A percentile compares a stretch with the other conserved stretches of the same genome.
phyloP scores from a whole-genome alignment of 441 rosid species.

The Theobroma grandiflorum region DNA sequence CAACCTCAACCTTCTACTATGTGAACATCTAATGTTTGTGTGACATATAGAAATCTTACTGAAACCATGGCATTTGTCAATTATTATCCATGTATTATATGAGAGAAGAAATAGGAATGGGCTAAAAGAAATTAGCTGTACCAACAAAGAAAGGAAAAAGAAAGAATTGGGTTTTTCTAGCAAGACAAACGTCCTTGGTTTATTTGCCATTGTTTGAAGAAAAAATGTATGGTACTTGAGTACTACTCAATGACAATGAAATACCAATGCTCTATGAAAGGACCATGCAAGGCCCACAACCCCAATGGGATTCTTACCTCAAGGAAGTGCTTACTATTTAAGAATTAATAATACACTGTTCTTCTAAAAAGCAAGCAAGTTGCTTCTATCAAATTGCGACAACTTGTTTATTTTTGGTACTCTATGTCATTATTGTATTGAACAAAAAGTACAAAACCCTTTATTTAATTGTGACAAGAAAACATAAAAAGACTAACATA shows the following conservation, averaged over 20 bases:
- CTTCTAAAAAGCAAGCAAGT: not conserved
- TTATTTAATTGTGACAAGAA: not conserved
- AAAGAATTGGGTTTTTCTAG: not conserved
- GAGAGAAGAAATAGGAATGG: not conserved
- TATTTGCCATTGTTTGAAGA: too few species aligned
- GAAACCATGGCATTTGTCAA: not conserved
- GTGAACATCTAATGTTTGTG: too few species aligned
- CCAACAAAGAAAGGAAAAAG: not conserved
- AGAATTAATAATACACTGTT: not conserved
- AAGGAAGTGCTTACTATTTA: not conserved
- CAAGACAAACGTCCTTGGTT: not conserved
- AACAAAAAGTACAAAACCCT: not conserved
- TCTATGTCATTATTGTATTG: not conserved
- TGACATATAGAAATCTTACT: too few species aligned
- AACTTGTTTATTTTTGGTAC: not conserved
- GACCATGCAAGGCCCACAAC: too few species aligned
- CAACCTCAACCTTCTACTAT: too few species aligned
- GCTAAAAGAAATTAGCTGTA: not conserved
- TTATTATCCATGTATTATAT: too few species aligned
- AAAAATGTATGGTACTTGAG: not conserved
- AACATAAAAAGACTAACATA: conserved; percentile 3
- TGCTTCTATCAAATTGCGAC: not conserved
- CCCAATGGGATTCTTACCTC: too few species aligned
- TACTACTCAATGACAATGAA: not conserved
- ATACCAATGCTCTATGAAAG: too few species aligned